Evolutionary conservation across 2,329 filamentous ascomycete genomes (phyloP).

Genomic region (Rhynchosporium agropyri): DNA sequence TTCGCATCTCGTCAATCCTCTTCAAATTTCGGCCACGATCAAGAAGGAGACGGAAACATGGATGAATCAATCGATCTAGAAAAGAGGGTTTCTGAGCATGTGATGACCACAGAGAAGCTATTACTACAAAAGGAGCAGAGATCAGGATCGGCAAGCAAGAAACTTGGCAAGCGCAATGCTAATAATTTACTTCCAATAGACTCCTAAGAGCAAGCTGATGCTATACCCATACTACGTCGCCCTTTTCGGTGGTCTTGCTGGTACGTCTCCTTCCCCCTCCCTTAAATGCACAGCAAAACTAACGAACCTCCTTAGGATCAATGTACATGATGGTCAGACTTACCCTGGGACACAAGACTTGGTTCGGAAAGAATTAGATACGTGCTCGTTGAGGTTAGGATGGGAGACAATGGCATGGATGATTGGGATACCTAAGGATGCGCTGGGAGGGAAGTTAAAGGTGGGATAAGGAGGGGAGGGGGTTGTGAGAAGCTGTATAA

Average conservation of each 20-base stretch:
- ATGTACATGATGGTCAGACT: slow-evolving; percentile 77
- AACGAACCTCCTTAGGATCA: slow-evolving; percentile 41
- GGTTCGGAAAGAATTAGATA: slow-evolving; percentile 59
- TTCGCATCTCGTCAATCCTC: slow-evolving; percentile 30
- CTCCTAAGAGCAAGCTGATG: slow-evolving; percentile 64
- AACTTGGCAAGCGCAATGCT: not conserved
- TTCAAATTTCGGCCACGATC: too few species aligned
- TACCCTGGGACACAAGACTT: slow-evolving; percentile 78
- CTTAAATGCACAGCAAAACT: not conserved
- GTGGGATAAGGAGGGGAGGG: not conserved
- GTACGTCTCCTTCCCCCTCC: slow-evolving; percentile 50
- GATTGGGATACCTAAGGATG: not conserved
- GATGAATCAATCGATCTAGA: too few species aligned
- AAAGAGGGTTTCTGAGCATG: not conserved
- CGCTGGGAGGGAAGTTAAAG: not conserved
- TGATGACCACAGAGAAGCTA: not conserved
- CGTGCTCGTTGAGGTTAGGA: not conserved
- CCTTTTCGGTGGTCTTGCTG: slow-evolving; percentile 63
- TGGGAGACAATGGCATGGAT: not conserved
- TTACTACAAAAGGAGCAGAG: not conserved
- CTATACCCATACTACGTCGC: slow-evolving; percentile 70
- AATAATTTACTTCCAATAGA: slow-evolving; percentile 46
- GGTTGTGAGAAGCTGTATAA: slow-evolving; percentile 16
- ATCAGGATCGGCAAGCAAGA: not conserved
- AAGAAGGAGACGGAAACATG: too few species aligned